Conservation (phyloP, 306 rosid genomes). For the Cucurbita maxima region DNA sequence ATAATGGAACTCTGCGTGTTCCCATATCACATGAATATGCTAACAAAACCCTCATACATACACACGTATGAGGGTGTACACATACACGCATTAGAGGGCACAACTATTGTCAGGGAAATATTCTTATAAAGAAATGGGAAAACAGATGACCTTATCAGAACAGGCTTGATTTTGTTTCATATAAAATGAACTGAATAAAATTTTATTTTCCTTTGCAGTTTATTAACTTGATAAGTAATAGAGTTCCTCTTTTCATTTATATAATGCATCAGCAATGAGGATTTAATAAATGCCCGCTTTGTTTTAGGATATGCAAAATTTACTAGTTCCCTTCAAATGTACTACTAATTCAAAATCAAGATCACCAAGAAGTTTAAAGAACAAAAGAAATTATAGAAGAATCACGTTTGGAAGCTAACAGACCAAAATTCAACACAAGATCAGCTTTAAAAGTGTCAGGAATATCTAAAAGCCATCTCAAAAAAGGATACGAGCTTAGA, state of each 20-base stretch:
- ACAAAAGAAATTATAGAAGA: neutral
- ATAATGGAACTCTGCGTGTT: neutral
- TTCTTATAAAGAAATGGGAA: neutral
- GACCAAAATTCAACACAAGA: constrained; percentile 1
- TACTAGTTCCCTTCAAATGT: neutral
- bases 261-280: neutral
- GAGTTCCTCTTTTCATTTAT: neutral
- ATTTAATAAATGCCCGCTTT: neutral
- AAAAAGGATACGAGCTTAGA: constrained; percentile 90
- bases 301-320: neutral
- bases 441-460: neutral
- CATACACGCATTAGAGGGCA: neutral
- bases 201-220: neutral
- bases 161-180: neutral
- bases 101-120: neutral
- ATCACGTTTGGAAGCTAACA: neutral
- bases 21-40: neutral
- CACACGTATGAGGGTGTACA: neutral
- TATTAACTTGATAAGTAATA: neutral
- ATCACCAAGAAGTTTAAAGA: neutral
- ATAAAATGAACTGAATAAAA: neutral
- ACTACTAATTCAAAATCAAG: neutral
- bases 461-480: constrained; percentile 7
- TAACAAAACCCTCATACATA: neutral
- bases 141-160: neutral